phyloP scores from a whole-genome alignment of 31 red algal genomes.

The Porphyra umbilicalis region DNA sequence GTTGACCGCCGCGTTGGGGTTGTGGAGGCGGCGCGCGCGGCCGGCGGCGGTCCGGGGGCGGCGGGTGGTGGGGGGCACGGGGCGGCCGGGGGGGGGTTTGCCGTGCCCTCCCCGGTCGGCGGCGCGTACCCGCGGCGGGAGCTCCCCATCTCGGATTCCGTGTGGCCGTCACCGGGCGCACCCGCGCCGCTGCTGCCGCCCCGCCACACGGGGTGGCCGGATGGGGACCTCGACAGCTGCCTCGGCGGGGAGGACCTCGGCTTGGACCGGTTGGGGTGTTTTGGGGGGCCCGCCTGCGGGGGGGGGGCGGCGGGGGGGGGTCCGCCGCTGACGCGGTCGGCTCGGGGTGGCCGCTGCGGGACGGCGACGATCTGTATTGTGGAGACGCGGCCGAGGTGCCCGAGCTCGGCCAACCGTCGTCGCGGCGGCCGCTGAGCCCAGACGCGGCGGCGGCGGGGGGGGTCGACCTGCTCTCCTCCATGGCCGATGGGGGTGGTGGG shows the following conservation, averaged over 20 bases:
- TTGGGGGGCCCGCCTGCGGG: not conserved
- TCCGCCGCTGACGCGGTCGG: not conserved
- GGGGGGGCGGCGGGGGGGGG: not conserved
- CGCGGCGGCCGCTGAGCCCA: not conserved
- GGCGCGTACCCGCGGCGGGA: not conserved
- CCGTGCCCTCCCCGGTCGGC: not conserved
- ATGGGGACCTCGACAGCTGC: not conserved
- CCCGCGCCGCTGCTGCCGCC: not conserved
- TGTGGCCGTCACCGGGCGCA: not conserved
- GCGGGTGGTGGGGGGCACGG: not conserved
- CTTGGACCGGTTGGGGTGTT: not conserved
- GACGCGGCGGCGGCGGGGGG: not conserved
- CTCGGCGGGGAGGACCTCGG: not conserved
- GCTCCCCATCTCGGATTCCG: not conserved
- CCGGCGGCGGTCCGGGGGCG: not conserved
- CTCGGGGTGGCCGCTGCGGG: not conserved
- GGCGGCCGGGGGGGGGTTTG: not conserved
- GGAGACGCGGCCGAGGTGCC: not conserved
- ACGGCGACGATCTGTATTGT: not conserved
- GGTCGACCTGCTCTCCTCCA: not conserved
- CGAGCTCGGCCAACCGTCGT: not conserved
- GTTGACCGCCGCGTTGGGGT: not conserved
- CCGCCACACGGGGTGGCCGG: not conserved
- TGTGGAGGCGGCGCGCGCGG: not conserved
- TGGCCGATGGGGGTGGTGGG: not conserved